These are phyloP conservation scores for Adansonia rubrostipa DNA, from an alignment of 441 rosid species.

Conservation along the genomic window DNA sequence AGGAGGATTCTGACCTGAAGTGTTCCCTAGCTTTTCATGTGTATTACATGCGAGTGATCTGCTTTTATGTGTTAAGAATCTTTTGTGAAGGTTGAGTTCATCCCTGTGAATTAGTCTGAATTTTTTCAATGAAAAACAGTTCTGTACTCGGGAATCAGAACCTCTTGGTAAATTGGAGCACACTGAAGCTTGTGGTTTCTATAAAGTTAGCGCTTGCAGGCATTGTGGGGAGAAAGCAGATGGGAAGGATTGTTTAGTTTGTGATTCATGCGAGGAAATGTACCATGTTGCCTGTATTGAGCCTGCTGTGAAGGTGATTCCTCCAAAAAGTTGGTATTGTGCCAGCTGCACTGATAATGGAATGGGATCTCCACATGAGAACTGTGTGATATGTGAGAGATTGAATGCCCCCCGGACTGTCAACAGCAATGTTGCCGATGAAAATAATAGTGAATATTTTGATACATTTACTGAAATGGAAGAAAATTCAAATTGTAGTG, in stretches of 20 bases:
- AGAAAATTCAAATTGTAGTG: conserved; percentile 51
- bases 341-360: conserved; percentile 59
- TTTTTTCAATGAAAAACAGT: conserved; percentile 40
- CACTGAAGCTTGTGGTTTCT: conserved; percentile 40
- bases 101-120: conserved; percentile 20
- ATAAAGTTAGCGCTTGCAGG: conserved; percentile 55
- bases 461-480: conserved; percentile 44
- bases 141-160: conserved; percentile 38
- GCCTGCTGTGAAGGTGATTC: conserved; percentile 71
- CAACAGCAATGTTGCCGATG: conserved; percentile 36
- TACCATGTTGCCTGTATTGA: conserved; percentile 82
- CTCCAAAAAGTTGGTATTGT: conserved; percentile 81
- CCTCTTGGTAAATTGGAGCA: conserved; percentile 51
- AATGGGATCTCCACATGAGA: conserved; percentile 71
- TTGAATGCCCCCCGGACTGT: conserved; percentile 50
- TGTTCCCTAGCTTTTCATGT: conserved; percentile 16
- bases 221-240: conserved; percentile 72
- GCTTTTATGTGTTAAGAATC: not conserved
- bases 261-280: conserved; percentile 86
- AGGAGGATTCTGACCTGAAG: not conserved
- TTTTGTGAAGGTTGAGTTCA: conserved; percentile 1
- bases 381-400: conserved; percentile 75
- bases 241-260: conserved; percentile 66
- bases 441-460: conserved; percentile 32
- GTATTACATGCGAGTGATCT: not conserved